phyloP scores from a whole-genome alignment of 2,329 filamentous ascomycete genomes.

The Pyrenophora graminea region DNA sequence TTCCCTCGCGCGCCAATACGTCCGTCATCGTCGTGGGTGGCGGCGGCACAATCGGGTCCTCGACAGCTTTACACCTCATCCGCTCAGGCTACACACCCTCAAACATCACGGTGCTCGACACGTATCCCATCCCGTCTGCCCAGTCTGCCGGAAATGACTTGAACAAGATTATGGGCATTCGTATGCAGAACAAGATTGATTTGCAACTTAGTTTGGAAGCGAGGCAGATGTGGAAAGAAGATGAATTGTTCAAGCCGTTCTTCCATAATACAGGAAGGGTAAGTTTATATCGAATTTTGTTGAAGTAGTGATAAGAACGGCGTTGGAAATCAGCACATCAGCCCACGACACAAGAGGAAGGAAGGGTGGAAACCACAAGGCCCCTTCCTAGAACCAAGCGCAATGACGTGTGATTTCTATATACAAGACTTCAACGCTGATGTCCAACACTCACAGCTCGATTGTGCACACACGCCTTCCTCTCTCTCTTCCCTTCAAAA shows the following conservation, averaged over 20 bases:
- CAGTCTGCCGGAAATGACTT: constrained; percentile 58
- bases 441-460: constrained; percentile 21
- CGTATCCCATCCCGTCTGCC: constrained; percentile 51
- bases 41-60: constrained; percentile 58
- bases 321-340: too few relatives aligned
- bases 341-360: too few relatives aligned
- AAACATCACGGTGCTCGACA: constrained; percentile 55
- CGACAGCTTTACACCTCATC: constrained; percentile 58
- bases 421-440: constrained; percentile 4
- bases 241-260: constrained; percentile 52
- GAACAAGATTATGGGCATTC: constrained; percentile 53
- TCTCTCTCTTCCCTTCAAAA: constrained; percentile 42
- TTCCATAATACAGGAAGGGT: constrained; percentile 53
- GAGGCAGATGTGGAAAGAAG: constrained; percentile 51
- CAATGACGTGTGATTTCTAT: neutral
- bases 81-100: constrained; percentile 53
- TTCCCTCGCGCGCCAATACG: constrained; percentile 20
- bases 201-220: constrained; percentile 39
- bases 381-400: too few relatives aligned
- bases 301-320: too few relatives aligned
- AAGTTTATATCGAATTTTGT: neutral
- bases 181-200: constrained; percentile 48
- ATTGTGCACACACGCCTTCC: constrained; percentile 44
- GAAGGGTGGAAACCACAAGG: too few relatives aligned
- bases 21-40: constrained; percentile 53